Percentiles rank a stretch among this genome's conserved stretches.
Evolutionary conservation across 352 stramenopile species (phyloP).

Genomic region (Phytophthora fragariae): DNA sequence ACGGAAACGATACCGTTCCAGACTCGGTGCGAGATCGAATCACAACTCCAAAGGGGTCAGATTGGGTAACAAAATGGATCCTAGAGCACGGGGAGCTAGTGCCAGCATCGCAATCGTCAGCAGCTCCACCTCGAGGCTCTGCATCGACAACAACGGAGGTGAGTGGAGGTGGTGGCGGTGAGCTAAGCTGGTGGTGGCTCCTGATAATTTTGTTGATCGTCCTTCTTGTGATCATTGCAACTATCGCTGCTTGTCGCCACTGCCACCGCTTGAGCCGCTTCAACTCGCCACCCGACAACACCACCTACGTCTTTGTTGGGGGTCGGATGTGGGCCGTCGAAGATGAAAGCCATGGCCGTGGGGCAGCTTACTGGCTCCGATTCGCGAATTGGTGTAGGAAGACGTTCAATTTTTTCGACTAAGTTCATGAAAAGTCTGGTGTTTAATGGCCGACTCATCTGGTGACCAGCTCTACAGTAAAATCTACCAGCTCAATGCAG

Average conservation of each 20-base stretch:
- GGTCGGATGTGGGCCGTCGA: constrained; percentile 38
- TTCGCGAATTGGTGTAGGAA: constrained; percentile 42
- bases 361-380: constrained; percentile 32
- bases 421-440: neutral
- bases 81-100: constrained; percentile 7
- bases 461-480: too few species aligned
- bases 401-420: constrained; percentile 37
- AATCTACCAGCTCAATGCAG: too few species aligned
- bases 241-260: constrained; percentile 31
- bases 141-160: constrained; percentile 30
- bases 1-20: constrained; percentile 25
- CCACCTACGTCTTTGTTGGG: constrained; percentile 38
- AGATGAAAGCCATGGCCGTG: constrained; percentile 24
- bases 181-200: constrained; percentile 31
- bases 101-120: constrained; percentile 16
- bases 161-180: neutral
- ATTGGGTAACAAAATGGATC: constrained; percentile 43
- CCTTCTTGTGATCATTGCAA: constrained; percentile 30
- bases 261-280: constrained; percentile 36
- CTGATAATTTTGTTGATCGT: constrained; percentile 34
- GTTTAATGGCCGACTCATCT: too few species aligned
- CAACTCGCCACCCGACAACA: constrained; percentile 25
- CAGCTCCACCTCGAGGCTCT: constrained; percentile 18
- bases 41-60: constrained; percentile 16
- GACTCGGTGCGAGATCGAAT: constrained; percentile 11